A percentile compares a stretch with the other conserved stretches of the same genome.
phyloP scores from a whole-genome alignment of 2,329 filamentous ascomycete species.

The Stenocarpella maydis region DNA sequence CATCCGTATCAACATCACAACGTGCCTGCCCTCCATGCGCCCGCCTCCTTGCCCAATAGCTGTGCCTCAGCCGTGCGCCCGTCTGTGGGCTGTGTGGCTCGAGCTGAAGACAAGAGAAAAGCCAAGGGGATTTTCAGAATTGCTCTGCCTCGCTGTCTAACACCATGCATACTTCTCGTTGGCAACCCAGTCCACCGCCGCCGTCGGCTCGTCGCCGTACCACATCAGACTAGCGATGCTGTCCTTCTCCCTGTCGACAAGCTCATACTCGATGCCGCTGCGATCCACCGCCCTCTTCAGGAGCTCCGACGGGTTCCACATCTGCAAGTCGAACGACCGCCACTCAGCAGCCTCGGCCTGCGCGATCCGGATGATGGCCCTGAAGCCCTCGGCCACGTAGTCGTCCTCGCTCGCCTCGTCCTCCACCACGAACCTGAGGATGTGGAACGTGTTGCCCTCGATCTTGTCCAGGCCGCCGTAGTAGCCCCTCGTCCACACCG shows the following conservation, averaged over 20 bases:
- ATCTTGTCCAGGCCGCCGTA: slow-evolving; percentile 60
- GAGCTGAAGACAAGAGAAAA: too few relatives aligned
- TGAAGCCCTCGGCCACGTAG: slow-evolving; percentile 62
- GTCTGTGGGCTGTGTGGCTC: neutral
- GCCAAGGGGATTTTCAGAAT: neutral
- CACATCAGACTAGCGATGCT: slow-evolving; percentile 78
- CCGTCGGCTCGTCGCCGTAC: slow-evolving; percentile 64
- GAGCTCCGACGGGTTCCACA: slow-evolving; percentile 81
- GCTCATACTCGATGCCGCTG: slow-evolving; percentile 57
- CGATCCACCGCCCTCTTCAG: slow-evolving; percentile 56
- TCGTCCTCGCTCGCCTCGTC: slow-evolving; percentile 52
- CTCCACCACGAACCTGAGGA: slow-evolving; percentile 75
- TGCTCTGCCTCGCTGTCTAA: slow-evolving; percentile 45
- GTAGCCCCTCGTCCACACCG: slow-evolving; percentile 75
- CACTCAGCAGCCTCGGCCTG: slow-evolving; percentile 75
- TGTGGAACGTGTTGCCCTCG: slow-evolving; percentile 73
- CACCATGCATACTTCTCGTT: slow-evolving; percentile 86
- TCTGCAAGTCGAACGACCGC: slow-evolving; percentile 73
- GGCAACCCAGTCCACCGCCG: slow-evolving; percentile 73
- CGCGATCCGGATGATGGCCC: slow-evolving; percentile 71
- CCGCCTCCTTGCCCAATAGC: neutral
- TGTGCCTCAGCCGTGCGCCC: too few relatives aligned
- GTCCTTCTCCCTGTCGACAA: slow-evolving; percentile 66
- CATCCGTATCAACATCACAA: too few relatives aligned
- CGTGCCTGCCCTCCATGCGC: neutral